phyloP scores from a whole-genome alignment of 345 rosid genomes.

The Sisymbrium altissimum region DNA sequence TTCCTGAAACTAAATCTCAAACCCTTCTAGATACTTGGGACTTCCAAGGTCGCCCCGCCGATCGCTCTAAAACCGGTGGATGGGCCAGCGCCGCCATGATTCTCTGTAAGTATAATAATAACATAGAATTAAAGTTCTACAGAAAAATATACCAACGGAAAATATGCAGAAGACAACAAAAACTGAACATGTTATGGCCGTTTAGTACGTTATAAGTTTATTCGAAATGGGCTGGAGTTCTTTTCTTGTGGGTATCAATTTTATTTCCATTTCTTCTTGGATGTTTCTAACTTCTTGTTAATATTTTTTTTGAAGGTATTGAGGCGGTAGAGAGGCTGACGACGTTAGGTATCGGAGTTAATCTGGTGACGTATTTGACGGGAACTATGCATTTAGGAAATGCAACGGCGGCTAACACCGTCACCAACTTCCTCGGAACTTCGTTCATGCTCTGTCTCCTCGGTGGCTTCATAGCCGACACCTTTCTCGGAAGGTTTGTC shows the following conservation, averaged over 20 bases:
- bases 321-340: slow-evolving; percentile 90
- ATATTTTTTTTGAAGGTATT: slow-evolving; percentile 41
- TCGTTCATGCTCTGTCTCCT: slow-evolving; percentile 93
- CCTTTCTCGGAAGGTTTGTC: slow-evolving; percentile 89
- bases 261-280: neutral
- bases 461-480: slow-evolving; percentile 92
- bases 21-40: slow-evolving; percentile 87
- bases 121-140: neutral
- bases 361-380: slow-evolving; percentile 87
- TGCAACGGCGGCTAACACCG: slow-evolving; percentile 81
- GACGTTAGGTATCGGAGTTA: slow-evolving; percentile 89
- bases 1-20: slow-evolving; percentile 49
- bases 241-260: neutral
- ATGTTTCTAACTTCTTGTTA: neutral
- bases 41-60: slow-evolving; percentile 76
- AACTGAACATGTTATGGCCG: neutral
- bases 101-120: slow-evolving; percentile 45
- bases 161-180: neutral
- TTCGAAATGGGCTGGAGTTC: neutral
- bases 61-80: slow-evolving; percentile 67
- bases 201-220: neutral
- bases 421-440: slow-evolving; percentile 91
- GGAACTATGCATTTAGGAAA: slow-evolving; percentile 88
- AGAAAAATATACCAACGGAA: neutral
- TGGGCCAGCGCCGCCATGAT: slow-evolving; percentile 95